These are phyloP conservation scores for Spongospora subterranea DNA, from an alignment of 208 protist species.

Conservation along the genomic window DNA sequence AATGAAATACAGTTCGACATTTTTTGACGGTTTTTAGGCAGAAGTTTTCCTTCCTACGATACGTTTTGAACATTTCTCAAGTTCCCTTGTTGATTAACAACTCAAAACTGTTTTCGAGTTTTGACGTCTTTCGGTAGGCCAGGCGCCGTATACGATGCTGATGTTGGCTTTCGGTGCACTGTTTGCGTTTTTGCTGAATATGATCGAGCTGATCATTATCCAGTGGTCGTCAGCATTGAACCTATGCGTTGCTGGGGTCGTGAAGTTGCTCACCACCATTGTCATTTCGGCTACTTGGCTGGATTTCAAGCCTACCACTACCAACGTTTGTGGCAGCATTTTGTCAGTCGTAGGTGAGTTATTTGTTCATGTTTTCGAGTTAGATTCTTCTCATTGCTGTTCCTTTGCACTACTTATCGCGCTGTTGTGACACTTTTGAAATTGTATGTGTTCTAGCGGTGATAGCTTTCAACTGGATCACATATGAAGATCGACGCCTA, in stretches of 20 bases:
- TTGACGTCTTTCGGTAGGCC: too few relatives aligned
- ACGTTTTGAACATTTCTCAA: too few relatives aligned
- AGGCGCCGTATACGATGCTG: not conserved
- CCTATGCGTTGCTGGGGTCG: slow-evolving; percentile 39
- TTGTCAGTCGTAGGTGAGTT: not conserved
- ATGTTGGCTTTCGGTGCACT: not conserved
- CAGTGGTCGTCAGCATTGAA: slow-evolving; percentile 47
- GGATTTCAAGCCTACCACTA: slow-evolving; percentile 3
- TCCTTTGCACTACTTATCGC: too few relatives aligned
- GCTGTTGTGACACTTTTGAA: too few relatives aligned
- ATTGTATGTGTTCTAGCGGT: not conserved
- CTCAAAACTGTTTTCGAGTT: too few relatives aligned
- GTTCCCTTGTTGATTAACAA: too few relatives aligned
- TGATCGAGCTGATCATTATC: slow-evolving; percentile 27
- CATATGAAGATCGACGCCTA: not conserved
- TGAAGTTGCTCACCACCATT: not conserved
- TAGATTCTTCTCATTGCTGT: too few relatives aligned
- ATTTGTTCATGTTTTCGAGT: too few relatives aligned
- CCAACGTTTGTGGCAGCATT: slow-evolving; percentile 22
- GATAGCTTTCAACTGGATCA: not conserved
- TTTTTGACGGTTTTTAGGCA: too few relatives aligned
- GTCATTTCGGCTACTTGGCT: slow-evolving; percentile 10
- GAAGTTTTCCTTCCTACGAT: too few relatives aligned
- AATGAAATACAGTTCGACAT: too few relatives aligned
- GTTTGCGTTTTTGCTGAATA: slow-evolving; percentile 33